Evolutionary conservation across 2,329 filamentous ascomycete species (phyloP), one percentile per base, ranked within the genome.

Genomic region (Ceratocystis huliohia): DNA sequence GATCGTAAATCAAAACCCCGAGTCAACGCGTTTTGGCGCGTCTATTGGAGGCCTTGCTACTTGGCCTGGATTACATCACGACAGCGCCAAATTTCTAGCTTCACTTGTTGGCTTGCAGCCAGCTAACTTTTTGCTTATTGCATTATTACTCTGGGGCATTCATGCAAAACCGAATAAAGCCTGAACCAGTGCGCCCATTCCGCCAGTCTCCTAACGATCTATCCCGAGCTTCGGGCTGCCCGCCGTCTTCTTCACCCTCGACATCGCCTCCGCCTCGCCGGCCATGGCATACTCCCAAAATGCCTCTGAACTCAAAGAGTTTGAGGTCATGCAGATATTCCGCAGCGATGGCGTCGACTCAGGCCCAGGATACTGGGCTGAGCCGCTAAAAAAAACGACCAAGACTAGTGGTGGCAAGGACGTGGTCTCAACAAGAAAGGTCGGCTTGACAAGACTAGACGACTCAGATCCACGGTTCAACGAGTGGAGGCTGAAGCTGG

Each of bases 281-380:
- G 28, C 56, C 50, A 59, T 65, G 63, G 33, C 63, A 22, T 20
- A 44, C 13, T 30, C 37, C 2, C 46, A 50, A 44, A 37, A 28
- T 8, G 64, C 56, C n/a, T 65, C 44, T 10, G 66, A 68, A 20
- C 50, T 46, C 37, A 61, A 62, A 33, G 66, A 78, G 3, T 78
- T 78, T 50, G 75, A 78, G 48, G 71, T 77, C 25, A 72, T 80
- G 25, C 73, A 74, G 63, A 74, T 81, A 50, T 74, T 74, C 5
- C 76, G 79, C 63, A 80, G 76, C 69, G 79, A 81, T 72, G 79
- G 79, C 20, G 73, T 74, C 56, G 78, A 79, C 63, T 75, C 74
- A 6, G 78, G 78, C 1, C 76, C 76, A 0, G 78, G 77, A 8
- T 79, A 79, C 70, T 79, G 78, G 78, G 76, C 76, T 17, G 67